Base-by-base conservation (phyloP, 257 asterid species). In the Plectranthus barbatus region DNA sequence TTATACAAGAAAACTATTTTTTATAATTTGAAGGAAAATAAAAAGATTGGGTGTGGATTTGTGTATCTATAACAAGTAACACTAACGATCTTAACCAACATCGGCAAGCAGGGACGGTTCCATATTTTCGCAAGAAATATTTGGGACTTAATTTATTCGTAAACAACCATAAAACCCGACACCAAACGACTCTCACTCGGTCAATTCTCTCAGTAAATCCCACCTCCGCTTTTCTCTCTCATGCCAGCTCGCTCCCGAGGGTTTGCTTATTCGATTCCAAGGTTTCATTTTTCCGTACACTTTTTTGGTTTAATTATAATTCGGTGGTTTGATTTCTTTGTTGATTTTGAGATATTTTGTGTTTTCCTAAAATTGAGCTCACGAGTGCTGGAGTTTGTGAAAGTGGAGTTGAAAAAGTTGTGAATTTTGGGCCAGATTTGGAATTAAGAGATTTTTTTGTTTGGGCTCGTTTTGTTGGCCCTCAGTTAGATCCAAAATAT, bases 101-200 rank as follows among this genome's bases (percentile, higher is more conserved):
- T 39, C 44, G 44, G 44, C n/a, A 34, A 11, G 10, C 40, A 34
- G 8, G 40, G 8, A 7, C n/a, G n/a, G n/a, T 9, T 39, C 44
- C 9, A 42, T 42, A 4, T 42, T 42, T n/a, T 42, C 5, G 56
- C 56, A 49, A 26, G 6, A 53, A 54, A 54, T 54, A 54, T 54
- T 54, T 31, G 24, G 60, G 42, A 31, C 7, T 54, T 14, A 13
- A 46, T 46, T 46, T 18, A 46, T 46, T 19, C 29, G n/a, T n/a
- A n/a, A 18, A 47, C 29, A 49, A 20, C 52, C 33, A 50, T 62
- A 39, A 52, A 62, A 62, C 18, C 57, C 15, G 26, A 55, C 54
- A 65, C 72, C 49, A 66, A 21, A 59, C 72, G 69, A 72, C 69
- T 66, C 58, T 52, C 68, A 53, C 77, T 45, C 60, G 45, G 60